Percentiles rank a stretch among this genome's conserved stretches.
Evolutionary conservation across 768 basidiomycete genomes (phyloP).

Genomic region (Tulasnella sp.): DNA sequence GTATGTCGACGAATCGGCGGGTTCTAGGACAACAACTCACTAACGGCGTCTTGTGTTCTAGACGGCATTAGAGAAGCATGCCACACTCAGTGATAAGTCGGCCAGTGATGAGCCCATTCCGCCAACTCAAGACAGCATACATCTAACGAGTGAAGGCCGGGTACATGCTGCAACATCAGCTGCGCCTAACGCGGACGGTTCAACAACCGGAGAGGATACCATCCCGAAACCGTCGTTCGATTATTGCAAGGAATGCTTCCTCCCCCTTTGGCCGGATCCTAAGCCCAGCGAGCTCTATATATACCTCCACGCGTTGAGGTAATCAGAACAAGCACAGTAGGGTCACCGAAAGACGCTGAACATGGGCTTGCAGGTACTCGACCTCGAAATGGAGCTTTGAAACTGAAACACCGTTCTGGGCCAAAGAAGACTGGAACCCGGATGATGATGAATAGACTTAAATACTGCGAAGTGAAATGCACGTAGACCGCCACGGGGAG

Average conservation of each 20-base stretch:
- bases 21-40: constrained; percentile 18
- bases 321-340: not conserved
- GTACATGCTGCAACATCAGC: not conserved
- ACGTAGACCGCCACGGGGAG: too few species aligned
- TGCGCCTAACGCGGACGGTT: not conserved
- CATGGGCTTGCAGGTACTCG: constrained; percentile 37
- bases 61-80: constrained; percentile 22
- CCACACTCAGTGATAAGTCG: constrained; percentile 32
- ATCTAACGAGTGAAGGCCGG: not conserved
- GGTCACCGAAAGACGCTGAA: constrained; percentile 28
- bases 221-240: constrained; percentile 25
- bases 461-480: not conserved
- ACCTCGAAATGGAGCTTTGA: constrained; percentile 75
- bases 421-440: constrained; percentile 32
- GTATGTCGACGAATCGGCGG: constrained; percentile 39
- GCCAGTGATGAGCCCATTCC: not conserved
- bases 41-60: constrained; percentile 19
- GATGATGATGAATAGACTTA: not conserved
- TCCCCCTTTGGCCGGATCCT: constrained; percentile 90
- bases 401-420: constrained; percentile 87
- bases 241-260: constrained; percentile 86
- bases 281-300: constrained; percentile 88
- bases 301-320: constrained; percentile 85
- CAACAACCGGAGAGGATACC: not conserved
- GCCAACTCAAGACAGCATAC: not conserved